Evolutionary conservation across 164 flowering plant species (phyloP).

Genomic region (Protea cynaroides): DNA sequence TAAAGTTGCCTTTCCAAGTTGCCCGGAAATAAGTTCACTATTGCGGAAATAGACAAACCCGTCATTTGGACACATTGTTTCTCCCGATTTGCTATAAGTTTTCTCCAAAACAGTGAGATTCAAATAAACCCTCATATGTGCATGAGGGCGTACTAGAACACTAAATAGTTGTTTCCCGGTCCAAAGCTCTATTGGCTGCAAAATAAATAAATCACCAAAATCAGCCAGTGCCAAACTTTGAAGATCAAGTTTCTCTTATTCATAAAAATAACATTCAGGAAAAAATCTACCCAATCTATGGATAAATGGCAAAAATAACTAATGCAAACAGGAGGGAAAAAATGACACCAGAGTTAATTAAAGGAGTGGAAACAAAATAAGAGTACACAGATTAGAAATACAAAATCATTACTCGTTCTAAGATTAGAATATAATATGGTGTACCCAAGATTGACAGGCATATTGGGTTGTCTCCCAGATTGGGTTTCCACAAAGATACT

Average conservation of each 20-base stretch:
- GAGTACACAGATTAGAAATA: too few species aligned
- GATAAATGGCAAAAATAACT: too few species aligned
- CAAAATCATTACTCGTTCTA: too few species aligned
- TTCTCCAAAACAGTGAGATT: slow-evolving; percentile 75
- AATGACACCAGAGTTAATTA: too few species aligned
- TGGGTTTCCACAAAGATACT: too few species aligned
- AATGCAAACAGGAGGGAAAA: too few species aligned
- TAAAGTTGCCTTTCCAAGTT: slow-evolving; percentile 90
- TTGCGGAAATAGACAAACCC: slow-evolving; percentile 91
- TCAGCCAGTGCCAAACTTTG: neutral
- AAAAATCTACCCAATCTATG: too few species aligned
- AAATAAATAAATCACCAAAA: slow-evolving; percentile 9
- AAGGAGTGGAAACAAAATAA: too few species aligned
- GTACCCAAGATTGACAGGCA: too few species aligned
- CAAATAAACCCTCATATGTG: slow-evolving; percentile 66
- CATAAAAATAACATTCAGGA: too few species aligned
- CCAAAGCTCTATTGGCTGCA: slow-evolving; percentile 97
- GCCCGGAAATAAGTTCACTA: slow-evolving; percentile 89
- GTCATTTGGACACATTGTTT: slow-evolving; percentile 88
- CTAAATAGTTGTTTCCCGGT: slow-evolving; percentile 90
- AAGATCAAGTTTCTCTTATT: slow-evolving; percentile 1
- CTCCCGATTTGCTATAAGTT: slow-evolving; percentile 38
- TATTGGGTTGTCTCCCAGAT: too few species aligned
- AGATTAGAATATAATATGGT: too few species aligned
- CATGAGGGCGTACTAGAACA: slow-evolving; percentile 75